Conservation (phyloP, 331 rosid species). For the Acacia concinna region DNA sequence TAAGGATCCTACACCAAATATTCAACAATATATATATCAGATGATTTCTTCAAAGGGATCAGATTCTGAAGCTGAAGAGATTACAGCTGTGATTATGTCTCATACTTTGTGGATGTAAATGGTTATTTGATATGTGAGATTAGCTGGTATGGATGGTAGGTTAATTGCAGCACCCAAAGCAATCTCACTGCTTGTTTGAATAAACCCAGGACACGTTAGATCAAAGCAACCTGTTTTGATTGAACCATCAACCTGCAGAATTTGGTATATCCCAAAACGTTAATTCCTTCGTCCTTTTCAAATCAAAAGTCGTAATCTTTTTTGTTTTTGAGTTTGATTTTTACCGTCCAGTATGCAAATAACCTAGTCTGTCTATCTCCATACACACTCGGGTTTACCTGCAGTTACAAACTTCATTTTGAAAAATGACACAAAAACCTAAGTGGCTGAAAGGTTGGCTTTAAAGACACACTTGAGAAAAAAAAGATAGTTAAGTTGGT, state of each 20-base stretch:
- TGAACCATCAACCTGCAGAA: constrained; percentile 59
- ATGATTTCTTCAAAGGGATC: background rate
- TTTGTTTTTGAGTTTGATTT: constrained; percentile 3
- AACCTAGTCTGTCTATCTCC: constrained; percentile 61
- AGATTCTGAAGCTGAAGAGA: background rate
- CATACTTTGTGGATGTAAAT: constrained; percentile 58
- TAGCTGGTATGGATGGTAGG: constrained; percentile 45
- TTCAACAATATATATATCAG: background rate
- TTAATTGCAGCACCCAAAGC: constrained; percentile 62
- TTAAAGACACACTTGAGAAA: constrained; percentile 15
- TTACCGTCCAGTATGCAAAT: constrained; percentile 64
- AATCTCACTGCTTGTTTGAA: constrained; percentile 53
- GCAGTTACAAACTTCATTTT: background rate
- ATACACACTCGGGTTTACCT: constrained; percentile 67
- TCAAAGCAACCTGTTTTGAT: constrained; percentile 65
- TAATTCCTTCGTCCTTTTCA: background rate
- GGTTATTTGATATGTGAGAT: constrained; percentile 44
- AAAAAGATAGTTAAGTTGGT: constrained; percentile 9
- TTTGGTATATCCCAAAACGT: constrained; percentile 6
- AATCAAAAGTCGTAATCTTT: background rate
- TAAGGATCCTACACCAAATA: constrained; percentile 41
- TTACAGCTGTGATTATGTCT: background rate
- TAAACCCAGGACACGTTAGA: constrained; percentile 65
- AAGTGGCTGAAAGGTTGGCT: background rate
- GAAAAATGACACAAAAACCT: background rate